Evolutionary conservation across 2,329 filamentous ascomycete genomes (phyloP).

Genomic region (Colletotrichum costaricense): DNA sequence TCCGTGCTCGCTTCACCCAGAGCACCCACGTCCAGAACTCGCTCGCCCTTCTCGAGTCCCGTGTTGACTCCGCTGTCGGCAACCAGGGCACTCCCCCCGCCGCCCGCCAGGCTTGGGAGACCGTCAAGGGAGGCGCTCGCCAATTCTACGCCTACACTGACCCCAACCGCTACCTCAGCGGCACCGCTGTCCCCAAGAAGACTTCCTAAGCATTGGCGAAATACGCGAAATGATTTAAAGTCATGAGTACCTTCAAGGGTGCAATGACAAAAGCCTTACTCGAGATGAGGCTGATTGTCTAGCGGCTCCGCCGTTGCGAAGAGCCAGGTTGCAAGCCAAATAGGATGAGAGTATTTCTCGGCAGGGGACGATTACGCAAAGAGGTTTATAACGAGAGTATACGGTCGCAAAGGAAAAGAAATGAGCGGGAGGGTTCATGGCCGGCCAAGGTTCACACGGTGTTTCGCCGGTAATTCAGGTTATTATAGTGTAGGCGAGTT

Average conservation of each 20-base stretch:
- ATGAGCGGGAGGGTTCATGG: slow-evolving; percentile 20
- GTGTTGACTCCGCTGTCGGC: slow-evolving; percentile 84
- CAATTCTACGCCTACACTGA: slow-evolving; percentile 86
- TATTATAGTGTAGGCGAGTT: slow-evolving; percentile 35
- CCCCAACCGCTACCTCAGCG: slow-evolving; percentile 76
- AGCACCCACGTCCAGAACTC: slow-evolving; percentile 92
- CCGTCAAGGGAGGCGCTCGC: slow-evolving; percentile 76
- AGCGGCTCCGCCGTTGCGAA: slow-evolving; percentile 26
- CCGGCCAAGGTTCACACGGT: slow-evolving; percentile 28
- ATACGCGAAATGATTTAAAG: not conserved
- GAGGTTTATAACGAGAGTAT: slow-evolving; percentile 6
- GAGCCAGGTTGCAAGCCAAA: slow-evolving; percentile 27
- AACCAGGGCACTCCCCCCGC: slow-evolving; percentile 88
- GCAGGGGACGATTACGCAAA: slow-evolving; percentile 6
- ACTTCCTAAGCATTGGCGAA: slow-evolving; percentile 47
- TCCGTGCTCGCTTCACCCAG: slow-evolving; percentile 89
- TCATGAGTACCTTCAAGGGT: not conserved
- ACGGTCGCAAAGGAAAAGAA: slow-evolving; percentile 25
- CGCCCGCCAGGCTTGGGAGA: slow-evolving; percentile 83
- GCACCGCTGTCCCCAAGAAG: slow-evolving; percentile 63
- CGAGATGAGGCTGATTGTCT: not conserved
- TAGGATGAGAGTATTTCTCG: slow-evolving; percentile 16
- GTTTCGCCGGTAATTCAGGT: slow-evolving; percentile 30
- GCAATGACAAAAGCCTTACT: not conserved
- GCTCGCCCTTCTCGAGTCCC: slow-evolving; percentile 77